Conservation (phyloP, 78 protist genomes). For the Isochrysis galbana region DNA sequence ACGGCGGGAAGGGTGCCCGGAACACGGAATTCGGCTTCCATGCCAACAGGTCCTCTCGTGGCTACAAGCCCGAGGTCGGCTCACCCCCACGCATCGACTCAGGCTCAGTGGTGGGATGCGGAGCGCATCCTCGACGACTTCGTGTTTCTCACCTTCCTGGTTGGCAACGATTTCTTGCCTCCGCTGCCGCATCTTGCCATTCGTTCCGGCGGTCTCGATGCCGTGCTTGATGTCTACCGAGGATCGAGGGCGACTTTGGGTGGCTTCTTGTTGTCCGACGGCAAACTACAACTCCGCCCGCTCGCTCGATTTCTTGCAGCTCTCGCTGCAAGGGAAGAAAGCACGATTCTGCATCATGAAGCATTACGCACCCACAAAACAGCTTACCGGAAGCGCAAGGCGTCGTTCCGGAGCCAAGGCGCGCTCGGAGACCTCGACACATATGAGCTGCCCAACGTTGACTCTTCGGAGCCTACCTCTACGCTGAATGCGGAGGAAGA, state of each 20-base stretch:
- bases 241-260: slow-evolving; percentile 50
- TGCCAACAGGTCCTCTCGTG: no score
- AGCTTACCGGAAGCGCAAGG: not conserved
- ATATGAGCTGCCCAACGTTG: no score
- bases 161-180: slow-evolving; percentile 99
- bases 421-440: no score
- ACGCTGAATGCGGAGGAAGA: no score
- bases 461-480: not conserved
- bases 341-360: not conserved
- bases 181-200: slow-evolving; percentile 93
- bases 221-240: slow-evolving; percentile 72
- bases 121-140: slow-evolving; percentile 97
- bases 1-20: no score
- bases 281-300: not conserved
- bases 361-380: not conserved
- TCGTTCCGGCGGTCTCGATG: slow-evolving; percentile 87
- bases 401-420: no score
- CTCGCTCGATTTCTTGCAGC: not conserved
- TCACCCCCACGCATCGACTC: no score
- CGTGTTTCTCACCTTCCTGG: slow-evolving; percentile 90
- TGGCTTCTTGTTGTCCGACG: slow-evolving; percentile 60
- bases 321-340: not conserved
- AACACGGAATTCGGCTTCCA: no score
- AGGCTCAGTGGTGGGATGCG: slow-evolving; percentile 65
- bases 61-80: no score